phyloP scores from a whole-genome alignment of 352 stramenopile species.

The Pythium rhizo-oryzae region DNA sequence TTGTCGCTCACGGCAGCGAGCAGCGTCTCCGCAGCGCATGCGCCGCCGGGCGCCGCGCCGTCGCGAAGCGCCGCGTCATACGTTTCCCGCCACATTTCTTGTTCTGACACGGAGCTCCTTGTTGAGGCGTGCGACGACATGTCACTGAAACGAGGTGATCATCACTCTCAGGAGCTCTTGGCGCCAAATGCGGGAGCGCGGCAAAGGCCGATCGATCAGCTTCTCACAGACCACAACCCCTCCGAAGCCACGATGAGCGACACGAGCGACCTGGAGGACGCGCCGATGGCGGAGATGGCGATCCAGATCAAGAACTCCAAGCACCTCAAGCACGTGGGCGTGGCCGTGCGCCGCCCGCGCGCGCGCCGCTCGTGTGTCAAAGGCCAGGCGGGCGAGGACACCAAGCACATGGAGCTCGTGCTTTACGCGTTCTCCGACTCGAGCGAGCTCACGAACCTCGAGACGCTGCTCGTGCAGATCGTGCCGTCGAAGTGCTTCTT shows the following conservation, averaged over 20 bases:
- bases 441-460: conserved; percentile 80
- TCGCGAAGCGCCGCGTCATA: conserved; percentile 20
- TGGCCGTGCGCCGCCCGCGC: conserved; percentile 72
- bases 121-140: too few relatives aligned
- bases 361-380: conserved; percentile 78
- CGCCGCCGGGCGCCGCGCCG: background rate
- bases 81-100: conserved; percentile 29
- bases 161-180: conserved; percentile 16
- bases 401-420: conserved; percentile 83
- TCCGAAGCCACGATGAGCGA: conserved; percentile 42
- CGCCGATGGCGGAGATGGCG: conserved; percentile 63
- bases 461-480: conserved; percentile 85
- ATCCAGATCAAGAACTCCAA: conserved; percentile 83
- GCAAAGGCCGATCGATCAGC: conserved; percentile 5
- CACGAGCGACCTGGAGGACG: conserved; percentile 41
- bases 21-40: conserved; percentile 18
- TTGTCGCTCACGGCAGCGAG: conserved; percentile 3
- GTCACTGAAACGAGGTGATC: conserved; percentile 23
- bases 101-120: too few relatives aligned
- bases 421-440: conserved; percentile 85
- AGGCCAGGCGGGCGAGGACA: conserved; percentile 68
- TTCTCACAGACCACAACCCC: background rate
- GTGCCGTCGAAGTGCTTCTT: conserved; percentile 75
- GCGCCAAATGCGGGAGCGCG: conserved; percentile 4
- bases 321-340: conserved; percentile 80